Evolutionary conservation across 1,284 basidiomycete species (phyloP), one percentile per base, ranked within the genome.

Genomic region (Butyriboletus appendiculatus): DNA sequence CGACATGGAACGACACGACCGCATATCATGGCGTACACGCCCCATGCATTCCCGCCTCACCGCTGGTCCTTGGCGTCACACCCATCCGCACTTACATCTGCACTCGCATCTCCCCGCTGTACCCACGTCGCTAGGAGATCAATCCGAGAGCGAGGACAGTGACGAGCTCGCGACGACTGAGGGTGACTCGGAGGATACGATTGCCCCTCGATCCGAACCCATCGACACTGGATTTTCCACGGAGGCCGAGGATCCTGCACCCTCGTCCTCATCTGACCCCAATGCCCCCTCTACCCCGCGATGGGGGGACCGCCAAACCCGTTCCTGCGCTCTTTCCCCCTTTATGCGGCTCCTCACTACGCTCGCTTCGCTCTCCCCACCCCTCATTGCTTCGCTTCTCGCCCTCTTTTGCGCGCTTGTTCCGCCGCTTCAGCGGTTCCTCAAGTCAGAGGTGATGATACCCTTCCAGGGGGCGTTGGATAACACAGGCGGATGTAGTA

Each of bases 401-500:
- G 93, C 92, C 3, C 76, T 98, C 35, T 58, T 93, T 47, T 92
- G 96, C 35, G 94, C 94, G 1, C 82, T 92, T 62, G 79, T 90
- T 18, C 86, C 76, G 7, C 87, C 90, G 2, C 62, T 96, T 14
- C 92, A 96, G 66, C 81, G 86, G 52, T 62, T 77, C 12, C 76
- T 96, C 45, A 81, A 85, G 20, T 62, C 62, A 11, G 66, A 73
- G 5, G 83, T 84, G 58, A 72, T 90, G 65, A 75, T 78, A 39
- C 87, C 91, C 0, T 72, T 95, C 52, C 90, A 87, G 63, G 82
- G 85, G 43, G 89, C 92, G 0, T 74, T 96, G 57, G 79, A 77
- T 22, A 75, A 79, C 26, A 87, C 90, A 0, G 92, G 93, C 2
- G 83, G 81, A 61, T 95, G 92, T 64, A 92, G 90, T 0, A 88